Evolutionary conservation across 1,139 yeast genomes (phyloP), one percentile per base, ranked within the genome.

Genomic region (Suhomyces terraborum): DNA sequence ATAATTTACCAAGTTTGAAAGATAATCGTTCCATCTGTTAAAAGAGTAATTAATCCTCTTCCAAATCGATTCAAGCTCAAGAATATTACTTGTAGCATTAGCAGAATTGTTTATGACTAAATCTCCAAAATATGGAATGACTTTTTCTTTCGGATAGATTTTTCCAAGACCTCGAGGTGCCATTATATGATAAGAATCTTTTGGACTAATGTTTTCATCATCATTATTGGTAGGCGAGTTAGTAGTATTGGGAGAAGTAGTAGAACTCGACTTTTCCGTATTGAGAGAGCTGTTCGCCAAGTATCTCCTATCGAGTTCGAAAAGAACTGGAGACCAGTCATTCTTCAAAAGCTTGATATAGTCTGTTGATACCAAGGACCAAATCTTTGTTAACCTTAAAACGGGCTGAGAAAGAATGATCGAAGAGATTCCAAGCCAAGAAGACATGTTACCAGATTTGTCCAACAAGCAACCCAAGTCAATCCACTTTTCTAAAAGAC

Each of bases 311-410:
- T 88, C 95, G 34, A 91, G 70, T 58, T 91, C 98, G 63, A 87
- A 88, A 20, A 89, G 82, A 19, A 93, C 95, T 1, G 95, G 96
- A 0, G 95, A 88, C 98, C 98, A 93, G 54, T 87, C 95, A 44
- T 82, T 82, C 38, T 83, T 79, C 32, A 89, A 79, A 5, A 80
- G 67, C 47, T 79, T 81, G 41, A 88, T 66, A 37, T 79, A 73
- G 27, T 77, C 79, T 12, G 75, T 71, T 9, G 87, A 78, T 4
- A 91, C 88, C 42, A 73, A 68, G 8, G 84, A 69, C 98, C 98
- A 93, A 3, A 89, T 76, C 47, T 78, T 77, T 20, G 78, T 69
- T 38, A 93, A 67, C 49, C 98, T 75, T 44, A 91, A 66, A 3
- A 91, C 75, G 0, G 97, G 95, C 42, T 85, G 82, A 0, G 96